These are phyloP conservation scores for Candida stauntonica DNA, from an alignment of 805 yeast genomes.

Conservation along the genomic window DNA sequence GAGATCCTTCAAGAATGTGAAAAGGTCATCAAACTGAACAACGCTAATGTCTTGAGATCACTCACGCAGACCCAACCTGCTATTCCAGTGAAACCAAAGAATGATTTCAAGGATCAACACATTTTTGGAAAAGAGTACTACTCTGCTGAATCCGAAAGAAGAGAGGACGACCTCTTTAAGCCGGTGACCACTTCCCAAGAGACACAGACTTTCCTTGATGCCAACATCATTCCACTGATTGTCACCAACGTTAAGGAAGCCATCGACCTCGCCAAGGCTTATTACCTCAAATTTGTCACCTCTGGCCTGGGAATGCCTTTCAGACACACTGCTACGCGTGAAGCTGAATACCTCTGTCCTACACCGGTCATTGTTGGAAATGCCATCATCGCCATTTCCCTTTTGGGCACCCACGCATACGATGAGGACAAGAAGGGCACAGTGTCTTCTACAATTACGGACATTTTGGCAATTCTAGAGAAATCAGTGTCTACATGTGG, in stretches of 20 bases:
- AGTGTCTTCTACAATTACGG: constrained; percentile 52
- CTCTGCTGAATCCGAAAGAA: constrained; percentile 9
- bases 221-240: constrained; percentile 15
- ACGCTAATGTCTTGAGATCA: constrained; percentile 34
- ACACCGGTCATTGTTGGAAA: constrained; percentile 64
- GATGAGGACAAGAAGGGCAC: constrained; percentile 58
- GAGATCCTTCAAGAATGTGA: constrained; percentile 58
- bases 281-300: constrained; percentile 19
- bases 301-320: constrained; percentile 29
- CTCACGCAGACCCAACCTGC: constrained; percentile 3
- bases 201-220: constrained; percentile 18
- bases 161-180: constrained; percentile 14
- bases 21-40: constrained; percentile 45
- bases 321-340: constrained; percentile 31
- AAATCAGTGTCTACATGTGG: constrained; percentile 53
- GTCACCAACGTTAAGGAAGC: constrained; percentile 9
- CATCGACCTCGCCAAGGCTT: constrained; percentile 6
- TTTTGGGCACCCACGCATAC: constrained; percentile 53
- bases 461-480: constrained; percentile 55
- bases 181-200: constrained; percentile 4
- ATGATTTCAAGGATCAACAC: constrained; percentile 16
- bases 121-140: constrained; percentile 34
- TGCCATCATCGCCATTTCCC: constrained; percentile 56
- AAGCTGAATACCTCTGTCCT: constrained; percentile 57
- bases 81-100: constrained; percentile 19